Evolutionary conservation across 148 eudicot species (phyloP), one percentile per base, ranked within the genome.

Genomic region (Vaccinium corymbosum): DNA sequence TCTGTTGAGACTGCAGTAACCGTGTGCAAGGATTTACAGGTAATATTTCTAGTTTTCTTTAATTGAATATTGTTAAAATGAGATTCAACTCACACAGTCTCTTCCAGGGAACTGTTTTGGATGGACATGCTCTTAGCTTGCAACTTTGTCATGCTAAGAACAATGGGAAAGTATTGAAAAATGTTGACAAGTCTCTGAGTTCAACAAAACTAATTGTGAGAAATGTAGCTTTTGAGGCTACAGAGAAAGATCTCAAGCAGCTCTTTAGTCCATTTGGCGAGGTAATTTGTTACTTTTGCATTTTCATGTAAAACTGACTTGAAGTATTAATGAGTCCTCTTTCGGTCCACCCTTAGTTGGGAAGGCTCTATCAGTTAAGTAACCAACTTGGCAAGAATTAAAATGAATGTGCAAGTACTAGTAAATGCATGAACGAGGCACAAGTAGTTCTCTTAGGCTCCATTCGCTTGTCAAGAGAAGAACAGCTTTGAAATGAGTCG

Each of bases 191-290:
- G 81, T 95, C 93, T 82, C 89, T 77, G 86, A 96, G 99, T 74
- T 97, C 98, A 85, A 97, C 98, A 75, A 97, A 97, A 85, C 77
- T 97, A 83, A 90, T 97, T 35, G 98, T 94, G 66, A 93, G 98
- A 85, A 97, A 97, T 87, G 98, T 97, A 73, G 98, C 99, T 82
- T 97, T 97, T 84, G 98, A 97, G 90, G 99, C 98, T 80, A 97
- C 98, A n/a, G 93, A 90, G 83, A 95, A 95, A 87, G 98, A 97
- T 81, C 91, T 97, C 57, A 92, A 93, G 76, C 98, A 95, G 83
- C 85, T 97, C 16, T 97, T 95, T 82, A 93, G 91, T 86, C 94
- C 94, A 76, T 97, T 93, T 82, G 98, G 99, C 52, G 96, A 97
- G 98, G 99, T 97, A 88, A 80, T 25, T 76, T 59, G 53, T 59